A percentile compares a stretch with the other conserved stretches of the same genome.
These are phyloP conservation scores for Pythium dissimile DNA, from an alignment of 352 stramenopile species.

Conservation along the genomic window DNA sequence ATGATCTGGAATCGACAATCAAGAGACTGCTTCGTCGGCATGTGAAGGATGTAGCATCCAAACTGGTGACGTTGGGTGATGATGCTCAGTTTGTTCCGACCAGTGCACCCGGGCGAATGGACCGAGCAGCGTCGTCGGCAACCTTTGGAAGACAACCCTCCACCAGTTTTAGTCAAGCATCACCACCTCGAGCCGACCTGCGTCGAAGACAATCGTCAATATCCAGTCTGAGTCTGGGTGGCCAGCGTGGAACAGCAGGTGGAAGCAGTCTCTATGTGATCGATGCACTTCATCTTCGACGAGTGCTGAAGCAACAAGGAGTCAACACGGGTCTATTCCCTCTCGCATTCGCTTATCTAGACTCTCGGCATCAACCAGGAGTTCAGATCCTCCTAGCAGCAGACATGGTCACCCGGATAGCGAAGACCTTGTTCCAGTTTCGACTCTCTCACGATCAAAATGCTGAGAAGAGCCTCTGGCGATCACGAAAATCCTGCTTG, in stretches of 20 bases:
- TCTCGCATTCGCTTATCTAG: slow-evolving; percentile 51
- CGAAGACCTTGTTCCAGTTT: slow-evolving; percentile 73
- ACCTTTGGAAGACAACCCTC: background rate
- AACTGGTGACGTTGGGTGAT: slow-evolving; percentile 70
- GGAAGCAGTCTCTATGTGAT: slow-evolving; percentile 62
- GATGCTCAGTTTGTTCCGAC: background rate
- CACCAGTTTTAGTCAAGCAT: background rate
- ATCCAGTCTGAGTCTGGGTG: slow-evolving; percentile 21
- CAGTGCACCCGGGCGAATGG: background rate
- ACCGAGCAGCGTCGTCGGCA: background rate
- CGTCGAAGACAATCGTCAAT: slow-evolving; percentile 27
- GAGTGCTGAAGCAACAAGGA: slow-evolving; percentile 52
- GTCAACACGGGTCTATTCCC: slow-evolving; percentile 72
- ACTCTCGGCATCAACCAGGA: slow-evolving; percentile 41
- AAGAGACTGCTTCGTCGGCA: slow-evolving; percentile 55
- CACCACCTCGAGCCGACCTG: background rate
- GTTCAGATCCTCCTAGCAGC: slow-evolving; percentile 53
- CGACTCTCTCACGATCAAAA: slow-evolving; percentile 49
- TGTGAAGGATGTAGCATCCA: slow-evolving; percentile 45
- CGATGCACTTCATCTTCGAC: slow-evolving; percentile 55
- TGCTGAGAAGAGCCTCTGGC: slow-evolving; percentile 42
- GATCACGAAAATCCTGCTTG: slow-evolving; percentile 45
- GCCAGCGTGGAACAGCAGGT: slow-evolving; percentile 3
- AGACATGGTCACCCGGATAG: slow-evolving; percentile 67
- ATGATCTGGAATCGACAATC: slow-evolving; percentile 45